Evolutionary conservation across 805 yeast genomes (phyloP), one percentile per base, ranked within the genome.

Genomic region (Yarrowia porcina): DNA sequence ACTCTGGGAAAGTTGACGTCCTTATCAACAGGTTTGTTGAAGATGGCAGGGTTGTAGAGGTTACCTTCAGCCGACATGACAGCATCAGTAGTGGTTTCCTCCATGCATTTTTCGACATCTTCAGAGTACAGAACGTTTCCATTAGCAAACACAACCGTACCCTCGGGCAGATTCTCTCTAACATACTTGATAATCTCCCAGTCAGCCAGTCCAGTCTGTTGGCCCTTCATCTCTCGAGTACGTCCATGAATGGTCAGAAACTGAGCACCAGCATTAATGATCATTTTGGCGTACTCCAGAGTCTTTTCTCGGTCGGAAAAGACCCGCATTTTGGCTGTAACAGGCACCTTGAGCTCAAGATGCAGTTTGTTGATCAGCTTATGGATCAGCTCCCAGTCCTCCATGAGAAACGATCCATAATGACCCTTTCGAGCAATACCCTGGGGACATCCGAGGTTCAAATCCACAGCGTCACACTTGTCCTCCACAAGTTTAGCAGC

Each of bases 11-110:
- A 91, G 64, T 84, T 87, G 67, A 76, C 83, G 20, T 89, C 90
- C 30, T 74, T 73, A 12, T 63, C 63, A 17, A 65, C 63, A 21
- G 38, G 60, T n/a, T 61, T 2, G 82, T 75, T 71, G 72, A 94
- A 93, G 1, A 92, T 84, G 7, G 96, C 97, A 0, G 99, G 99
- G 69, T 94, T 94, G 75, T 86, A 89, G 35, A 94, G 77, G 70
- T 91, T 91, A 0, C 97, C 97, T 74, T 94, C 99, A 1, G 99
- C 99, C 42, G 96, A 86, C 99, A 94, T 94, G 17, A 94, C 94
- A 0, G 91, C 97, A 75, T 94, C 97, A 66, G 94, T 88, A 0
- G 76, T 77, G 4, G 90, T 83, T 9, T 77, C 80, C 1, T 79
- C 79, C 45, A 84, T 72, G 72, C 97, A 88, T 65, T 94, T 79